Conservation (phyloP, 148 eudicot species). For the Salicornia ramosissima region DNA sequence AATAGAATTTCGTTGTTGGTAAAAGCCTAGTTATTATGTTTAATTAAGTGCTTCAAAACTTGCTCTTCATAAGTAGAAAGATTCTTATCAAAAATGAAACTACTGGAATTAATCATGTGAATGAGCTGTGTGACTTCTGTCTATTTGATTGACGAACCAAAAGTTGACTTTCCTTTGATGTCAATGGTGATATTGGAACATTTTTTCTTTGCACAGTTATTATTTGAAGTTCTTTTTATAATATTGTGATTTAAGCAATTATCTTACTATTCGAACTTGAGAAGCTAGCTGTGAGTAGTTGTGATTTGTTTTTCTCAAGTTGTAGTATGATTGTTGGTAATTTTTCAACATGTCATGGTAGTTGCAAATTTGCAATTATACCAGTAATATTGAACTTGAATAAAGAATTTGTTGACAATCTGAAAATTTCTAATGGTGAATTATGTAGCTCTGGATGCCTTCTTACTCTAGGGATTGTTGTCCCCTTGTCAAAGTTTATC, state of each 20-base stretch:
- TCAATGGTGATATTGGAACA: neutral
- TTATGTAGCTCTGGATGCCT: no score
- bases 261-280: neutral
- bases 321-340: neutral
- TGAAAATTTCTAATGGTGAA: no score
- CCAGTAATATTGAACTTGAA: no score
- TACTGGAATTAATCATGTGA: neutral
- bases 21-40: neutral
- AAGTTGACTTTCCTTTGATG: neutral
- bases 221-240: neutral
- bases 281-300: neutral
- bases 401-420: no score
- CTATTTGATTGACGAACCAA: neutral
- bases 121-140: neutral
- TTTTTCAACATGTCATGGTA: neutral
- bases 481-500: no score
- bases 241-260: neutral
- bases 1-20: neutral
- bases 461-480: no score
- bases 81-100: neutral
- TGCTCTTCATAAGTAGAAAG: neutral
- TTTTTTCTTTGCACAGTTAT: neutral
- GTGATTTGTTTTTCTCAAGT: slow-evolving; percentile 2
- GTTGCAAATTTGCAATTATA: neutral
- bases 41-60: neutral